Conservation (phyloP, 2,329 filamentous ascomycete species). For the Arthrobotrys conoides region DNA sequence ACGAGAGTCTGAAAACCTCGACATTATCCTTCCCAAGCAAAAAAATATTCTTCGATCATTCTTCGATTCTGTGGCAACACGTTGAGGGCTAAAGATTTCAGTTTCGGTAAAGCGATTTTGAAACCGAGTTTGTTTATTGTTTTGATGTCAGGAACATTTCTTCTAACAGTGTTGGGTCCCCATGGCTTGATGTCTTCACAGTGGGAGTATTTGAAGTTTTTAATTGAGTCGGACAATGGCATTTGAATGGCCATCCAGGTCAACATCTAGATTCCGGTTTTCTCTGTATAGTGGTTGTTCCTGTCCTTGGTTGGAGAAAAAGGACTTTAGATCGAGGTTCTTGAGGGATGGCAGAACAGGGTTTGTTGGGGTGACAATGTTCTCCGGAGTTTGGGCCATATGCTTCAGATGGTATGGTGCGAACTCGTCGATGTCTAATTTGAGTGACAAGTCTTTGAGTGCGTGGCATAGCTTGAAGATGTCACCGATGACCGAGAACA, state of each 20-base stretch:
- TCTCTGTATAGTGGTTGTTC: neutral
- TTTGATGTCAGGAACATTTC: neutral
- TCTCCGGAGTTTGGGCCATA: neutral
- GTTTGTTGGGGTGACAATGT: too few species aligned
- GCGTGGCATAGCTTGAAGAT: too few species aligned
- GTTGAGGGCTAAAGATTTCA: too few species aligned
- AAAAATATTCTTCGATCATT: neutral
- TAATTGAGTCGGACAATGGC: neutral
- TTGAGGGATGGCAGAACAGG: neutral
- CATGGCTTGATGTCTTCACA: neutral
- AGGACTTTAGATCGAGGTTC: neutral
- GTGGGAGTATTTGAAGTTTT: neutral
- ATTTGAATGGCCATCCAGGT: neutral
- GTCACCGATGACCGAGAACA: too few species aligned
- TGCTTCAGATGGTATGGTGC: neutral
- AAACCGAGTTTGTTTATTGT: neutral
- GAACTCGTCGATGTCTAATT: neutral
- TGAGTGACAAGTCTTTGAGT: neutral
- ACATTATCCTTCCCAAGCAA: neutral
- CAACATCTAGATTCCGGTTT: neutral
- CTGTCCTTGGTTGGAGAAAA: neutral
- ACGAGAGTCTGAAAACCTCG: neutral
- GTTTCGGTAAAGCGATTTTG: neutral
- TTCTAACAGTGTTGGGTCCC: neutral
- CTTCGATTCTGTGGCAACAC: neutral